Conservation (phyloP, 1,139 yeast genomes). For the Geotrichum candidum region DNA sequence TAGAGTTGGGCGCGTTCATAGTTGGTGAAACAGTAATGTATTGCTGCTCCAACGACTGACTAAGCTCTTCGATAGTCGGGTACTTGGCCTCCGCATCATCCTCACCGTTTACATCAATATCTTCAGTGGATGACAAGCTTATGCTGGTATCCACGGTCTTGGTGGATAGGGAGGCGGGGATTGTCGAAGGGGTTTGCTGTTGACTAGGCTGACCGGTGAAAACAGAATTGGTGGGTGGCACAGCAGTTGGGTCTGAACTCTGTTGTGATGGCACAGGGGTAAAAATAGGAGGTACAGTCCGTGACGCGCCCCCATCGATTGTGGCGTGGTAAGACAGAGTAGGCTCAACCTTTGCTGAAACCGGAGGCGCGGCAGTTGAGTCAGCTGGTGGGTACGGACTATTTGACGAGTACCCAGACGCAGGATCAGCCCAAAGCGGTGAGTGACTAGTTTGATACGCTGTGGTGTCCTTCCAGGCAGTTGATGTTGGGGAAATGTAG, state of each 20-base stretch:
- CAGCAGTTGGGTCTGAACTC: constrained; percentile 18
- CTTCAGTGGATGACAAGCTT: constrained; percentile 3
- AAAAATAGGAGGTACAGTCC: background rate
- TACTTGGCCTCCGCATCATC: constrained; percentile 26
- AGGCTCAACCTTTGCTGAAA: background rate
- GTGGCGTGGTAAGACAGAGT: background rate
- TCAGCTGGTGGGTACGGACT: background rate
- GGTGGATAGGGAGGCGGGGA: constrained; percentile 9
- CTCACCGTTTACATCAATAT: constrained; percentile 17
- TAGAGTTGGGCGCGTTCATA: background rate
- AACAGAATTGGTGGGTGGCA: constrained; percentile 20
- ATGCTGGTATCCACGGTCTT: constrained; percentile 7
- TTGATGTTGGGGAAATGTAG: constrained; percentile 21
- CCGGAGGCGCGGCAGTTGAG: background rate
- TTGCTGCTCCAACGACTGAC: constrained; percentile 25
- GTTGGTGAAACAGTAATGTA: constrained; percentile 20
- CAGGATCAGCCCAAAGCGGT: constrained; percentile 9
- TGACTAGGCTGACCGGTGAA: background rate
- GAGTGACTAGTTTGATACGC: constrained; percentile 17
- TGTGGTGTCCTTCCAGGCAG: constrained; percentile 19
- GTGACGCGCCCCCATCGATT: background rate
- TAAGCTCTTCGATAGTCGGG: constrained; percentile 36
- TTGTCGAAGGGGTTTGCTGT: constrained; percentile 1
- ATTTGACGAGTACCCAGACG: constrained; percentile 4
- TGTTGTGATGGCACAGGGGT: background rate